Evolutionary conservation across 129 eudicot species (phyloP).

Genomic region (Dittrichia graveolens): DNA sequence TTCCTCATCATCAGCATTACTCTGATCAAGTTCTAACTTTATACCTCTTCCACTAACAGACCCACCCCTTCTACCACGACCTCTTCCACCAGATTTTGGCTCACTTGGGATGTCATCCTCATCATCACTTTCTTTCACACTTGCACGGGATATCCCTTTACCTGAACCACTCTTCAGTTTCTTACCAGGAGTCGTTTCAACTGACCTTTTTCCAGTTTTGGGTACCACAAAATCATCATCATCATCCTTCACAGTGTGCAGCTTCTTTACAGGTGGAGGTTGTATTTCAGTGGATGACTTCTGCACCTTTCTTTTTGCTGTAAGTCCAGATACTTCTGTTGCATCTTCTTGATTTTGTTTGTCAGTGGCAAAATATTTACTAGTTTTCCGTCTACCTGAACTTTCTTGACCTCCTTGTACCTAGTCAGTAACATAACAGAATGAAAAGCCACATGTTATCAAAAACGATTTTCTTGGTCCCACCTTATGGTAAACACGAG

Average conservation of each 20-base stretch:
- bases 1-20: conserved; percentile 49
- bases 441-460: neutral
- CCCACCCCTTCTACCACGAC: conserved; percentile 73
- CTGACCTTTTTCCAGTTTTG: conserved; percentile 45
- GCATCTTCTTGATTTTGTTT: conserved; percentile 52
- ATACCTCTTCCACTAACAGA: conserved; percentile 41
- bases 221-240: conserved; percentile 65
- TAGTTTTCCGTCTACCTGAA: conserved; percentile 80
- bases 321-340: conserved; percentile 46
- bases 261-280: conserved; percentile 62
- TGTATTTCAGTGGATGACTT: conserved; percentile 44
- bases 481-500: conserved; percentile 5
- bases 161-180: conserved; percentile 72
- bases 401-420: conserved; percentile 62
- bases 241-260: conserved; percentile 41
- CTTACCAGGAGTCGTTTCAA: conserved; percentile 67
- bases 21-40: conserved; percentile 54
- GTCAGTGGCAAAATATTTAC: conserved; percentile 74
- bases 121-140: conserved; percentile 47
- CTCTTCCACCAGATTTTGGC: conserved; percentile 76
- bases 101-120: conserved; percentile 40
- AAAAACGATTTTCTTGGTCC: neutral
- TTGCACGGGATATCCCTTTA: conserved; percentile 49
- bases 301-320: conserved; percentile 62
- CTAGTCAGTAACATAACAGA: conserved; percentile 29